These are phyloP conservation scores for Fomitopsis schrenkii DNA, from an alignment of 1,284 basidiomycete species.

Conservation along the genomic window DNA sequence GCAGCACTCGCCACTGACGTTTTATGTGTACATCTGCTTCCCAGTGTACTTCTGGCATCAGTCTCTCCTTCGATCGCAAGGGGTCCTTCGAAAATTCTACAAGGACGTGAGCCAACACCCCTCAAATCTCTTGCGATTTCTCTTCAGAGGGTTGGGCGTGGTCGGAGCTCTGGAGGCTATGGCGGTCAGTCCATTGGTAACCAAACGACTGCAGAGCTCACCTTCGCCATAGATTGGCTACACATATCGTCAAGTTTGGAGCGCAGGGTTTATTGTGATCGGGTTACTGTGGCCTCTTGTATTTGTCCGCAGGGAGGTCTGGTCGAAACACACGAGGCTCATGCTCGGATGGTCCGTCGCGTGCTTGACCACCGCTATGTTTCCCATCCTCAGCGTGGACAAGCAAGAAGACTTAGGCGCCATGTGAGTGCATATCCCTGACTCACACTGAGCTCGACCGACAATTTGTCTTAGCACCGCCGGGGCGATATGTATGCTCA, in stretches of 20 bases:
- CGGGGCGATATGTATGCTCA: constrained; percentile 27
- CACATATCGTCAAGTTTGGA: constrained; percentile 71
- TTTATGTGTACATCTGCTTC: constrained; percentile 76
- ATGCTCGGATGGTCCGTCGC: constrained; percentile 45
- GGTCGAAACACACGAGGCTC: constrained; percentile 27
- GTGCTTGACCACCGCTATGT: constrained; percentile 58
- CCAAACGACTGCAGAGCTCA: background rate
- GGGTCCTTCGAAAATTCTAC: constrained; percentile 17
- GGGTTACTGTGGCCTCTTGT: constrained; percentile 67
- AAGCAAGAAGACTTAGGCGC: constrained; percentile 61
- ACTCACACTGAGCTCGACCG: background rate
- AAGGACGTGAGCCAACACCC: background rate
- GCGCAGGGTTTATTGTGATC: constrained; percentile 59
- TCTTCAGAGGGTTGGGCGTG: constrained; percentile 28
- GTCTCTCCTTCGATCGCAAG: constrained; percentile 21
- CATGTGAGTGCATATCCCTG: constrained; percentile 44
- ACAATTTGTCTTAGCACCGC: background rate
- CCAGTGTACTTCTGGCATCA: constrained; percentile 76
- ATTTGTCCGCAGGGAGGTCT: constrained; percentile 38
- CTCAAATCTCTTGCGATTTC: constrained; percentile 14
- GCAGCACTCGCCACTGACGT: constrained; percentile 68
- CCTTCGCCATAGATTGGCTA: constrained; percentile 50
- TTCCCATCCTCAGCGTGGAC: constrained; percentile 72
- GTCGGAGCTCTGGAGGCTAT: constrained; percentile 57
- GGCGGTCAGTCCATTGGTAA: constrained; percentile 51